Percentiles rank a stretch among this genome's conserved stretches.
phyloP scores from a whole-genome alignment of 1,284 basidiomycete species.

The Ustilago crameri region DNA sequence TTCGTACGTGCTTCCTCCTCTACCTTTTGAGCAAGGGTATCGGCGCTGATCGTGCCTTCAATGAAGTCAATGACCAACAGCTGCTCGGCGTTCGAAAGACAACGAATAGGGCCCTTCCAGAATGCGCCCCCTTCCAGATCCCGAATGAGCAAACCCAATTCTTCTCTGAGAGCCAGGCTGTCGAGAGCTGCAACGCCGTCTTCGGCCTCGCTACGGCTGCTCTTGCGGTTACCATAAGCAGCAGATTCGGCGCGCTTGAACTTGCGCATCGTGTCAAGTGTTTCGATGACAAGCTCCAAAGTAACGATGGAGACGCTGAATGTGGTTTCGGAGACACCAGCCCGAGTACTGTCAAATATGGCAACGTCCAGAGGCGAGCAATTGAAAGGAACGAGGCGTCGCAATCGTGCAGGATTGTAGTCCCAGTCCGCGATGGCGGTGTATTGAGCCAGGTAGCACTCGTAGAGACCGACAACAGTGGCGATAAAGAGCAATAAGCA shows the following conservation, averaged over 20 bases:
- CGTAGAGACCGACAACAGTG: constrained; percentile 30
- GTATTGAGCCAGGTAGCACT: constrained; percentile 40
- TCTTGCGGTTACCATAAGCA: constrained; percentile 29
- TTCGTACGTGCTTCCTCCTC: background rate
- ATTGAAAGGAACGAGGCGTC: constrained; percentile 34
- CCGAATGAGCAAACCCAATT: constrained; percentile 32
- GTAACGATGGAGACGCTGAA: constrained; percentile 45
- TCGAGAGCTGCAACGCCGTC: constrained; percentile 38
- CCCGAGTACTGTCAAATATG: constrained; percentile 24
- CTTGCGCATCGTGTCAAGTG: constrained; percentile 42
- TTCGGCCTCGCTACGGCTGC: constrained; percentile 32
- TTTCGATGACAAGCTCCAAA: constrained; percentile 41
- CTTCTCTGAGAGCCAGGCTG: constrained; percentile 36
- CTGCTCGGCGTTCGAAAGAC: constrained; percentile 28
- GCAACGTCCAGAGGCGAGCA: constrained; percentile 31
- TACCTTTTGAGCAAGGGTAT: background rate
- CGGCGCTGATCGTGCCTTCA: background rate
- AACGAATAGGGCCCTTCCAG: constrained; percentile 31
- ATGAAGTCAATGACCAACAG: constrained; percentile 14
- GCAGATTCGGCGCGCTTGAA: constrained; percentile 33
- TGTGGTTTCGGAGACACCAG: constrained; percentile 25
- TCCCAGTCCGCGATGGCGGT: constrained; percentile 47
- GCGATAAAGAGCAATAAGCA: constrained; percentile 26
- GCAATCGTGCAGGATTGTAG: constrained; percentile 40
- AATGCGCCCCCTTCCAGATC: constrained; percentile 38